Percentiles rank a stretch among this genome's conserved stretches.
Evolutionary conservation across 108 stramenopile genomes (phyloP).

Genomic region (Pseudonitzschia pungens): DNA sequence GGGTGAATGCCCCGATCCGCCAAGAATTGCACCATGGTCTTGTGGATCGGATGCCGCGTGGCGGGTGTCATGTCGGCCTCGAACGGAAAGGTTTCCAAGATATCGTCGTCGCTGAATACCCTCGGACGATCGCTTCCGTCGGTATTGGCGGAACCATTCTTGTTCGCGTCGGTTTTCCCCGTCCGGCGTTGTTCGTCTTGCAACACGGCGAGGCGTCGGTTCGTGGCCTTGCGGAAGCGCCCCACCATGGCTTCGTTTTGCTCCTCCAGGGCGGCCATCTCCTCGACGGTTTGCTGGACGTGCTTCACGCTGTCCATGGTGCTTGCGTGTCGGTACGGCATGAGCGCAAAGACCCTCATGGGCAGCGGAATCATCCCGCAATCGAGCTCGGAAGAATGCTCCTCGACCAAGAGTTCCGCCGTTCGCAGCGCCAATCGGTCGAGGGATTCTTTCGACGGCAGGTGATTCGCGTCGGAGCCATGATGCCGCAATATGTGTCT

Average conservation of each 20-base stretch:
- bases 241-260: slow-evolving; percentile 75
- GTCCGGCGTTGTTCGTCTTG: slow-evolving; percentile 74
- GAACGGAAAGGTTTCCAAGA: slow-evolving; percentile 73
- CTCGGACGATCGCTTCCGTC: not conserved
- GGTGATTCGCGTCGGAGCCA: not conserved
- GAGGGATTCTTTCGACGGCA: slow-evolving; percentile 42
- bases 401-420: slow-evolving; percentile 44
- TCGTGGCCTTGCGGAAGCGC: slow-evolving; percentile 85
- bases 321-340: slow-evolving; percentile 81
- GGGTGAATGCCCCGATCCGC: slow-evolving; percentile 33
- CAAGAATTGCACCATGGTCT: slow-evolving; percentile 69
- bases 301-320: slow-evolving; percentile 56
- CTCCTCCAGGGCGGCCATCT: slow-evolving; percentile 16
- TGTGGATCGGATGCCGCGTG: slow-evolving; percentile 51
- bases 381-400: slow-evolving; percentile 53
- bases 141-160: not conserved
- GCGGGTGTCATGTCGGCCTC: slow-evolving; percentile 68
- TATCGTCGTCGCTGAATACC: slow-evolving; percentile 61
- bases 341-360: slow-evolving; percentile 76
- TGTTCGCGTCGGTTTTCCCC: slow-evolving; percentile 32
- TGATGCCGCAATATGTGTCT: slow-evolving; percentile 73
- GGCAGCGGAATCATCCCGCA: slow-evolving; percentile 82
- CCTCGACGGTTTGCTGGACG: slow-evolving; percentile 57
- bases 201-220: slow-evolving; percentile 72
- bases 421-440: slow-evolving; percentile 58